Evolutionary conservation across 139 green algal genomes (phyloP).

Genomic region (Chlamydomonas sp.): DNA sequence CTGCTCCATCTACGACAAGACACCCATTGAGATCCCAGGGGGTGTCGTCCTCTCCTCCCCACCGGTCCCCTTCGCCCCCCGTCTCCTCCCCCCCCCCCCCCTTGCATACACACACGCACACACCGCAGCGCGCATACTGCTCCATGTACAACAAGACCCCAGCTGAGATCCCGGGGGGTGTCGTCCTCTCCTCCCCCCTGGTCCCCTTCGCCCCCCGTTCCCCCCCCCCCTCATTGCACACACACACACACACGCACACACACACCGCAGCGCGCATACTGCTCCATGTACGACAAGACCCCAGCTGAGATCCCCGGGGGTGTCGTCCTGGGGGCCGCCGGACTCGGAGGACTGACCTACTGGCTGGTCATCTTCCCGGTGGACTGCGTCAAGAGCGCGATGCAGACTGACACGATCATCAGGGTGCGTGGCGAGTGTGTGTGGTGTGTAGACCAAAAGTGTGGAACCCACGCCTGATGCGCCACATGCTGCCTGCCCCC

Average conservation of each 20-base stretch:
- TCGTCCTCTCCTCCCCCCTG: too few species aligned
- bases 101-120: too few species aligned
- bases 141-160: not conserved
- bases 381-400: slow-evolving; percentile 84
- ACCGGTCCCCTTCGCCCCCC: too few species aligned
- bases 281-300: slow-evolving; percentile 14
- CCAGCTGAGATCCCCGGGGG: slow-evolving; percentile 35
- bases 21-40: not conserved
- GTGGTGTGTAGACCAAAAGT: too few species aligned
- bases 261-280: slow-evolving; percentile 34
- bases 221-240: too few species aligned
- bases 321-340: slow-evolving; percentile 35
- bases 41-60: not conserved
- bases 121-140: not conserved
- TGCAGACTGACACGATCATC: slow-evolving; percentile 81
- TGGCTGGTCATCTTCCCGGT: slow-evolving; percentile 85
- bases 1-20: not conserved
- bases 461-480: too few species aligned
- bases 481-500: too few species aligned
- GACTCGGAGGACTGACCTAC: slow-evolving; percentile 75
- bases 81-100: too few species aligned
- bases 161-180: not conserved
- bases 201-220: too few species aligned
- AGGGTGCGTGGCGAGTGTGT: too few species aligned
- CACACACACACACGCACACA: too few species aligned